Percentiles rank a stretch among this genome's conserved stretches.
phyloP scores from a whole-genome alignment of 176 grass and related monocot species.

The bread wheat (Triticum aestivum) region IWGSC_CS_RefSeq_v2.1 NC_057805.1:106270373-106270872 shows the following conservation, averaged over 20 bases:
- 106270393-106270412: no score
- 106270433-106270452: no score
- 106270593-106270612: background rate
- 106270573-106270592: no score
- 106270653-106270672: background rate
- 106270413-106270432: no score
- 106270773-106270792: constrained; percentile 19
- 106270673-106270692: constrained; percentile 6
- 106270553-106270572: no score
- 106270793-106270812: constrained; percentile 37
- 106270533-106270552: no score
- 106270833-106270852: background rate
- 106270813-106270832: constrained; percentile 24
- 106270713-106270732: constrained; percentile 10
- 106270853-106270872: background rate
- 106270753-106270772: constrained; percentile 1
- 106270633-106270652: background rate
- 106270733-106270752: background rate
- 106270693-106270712: constrained; percentile 17
- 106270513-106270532: no score
- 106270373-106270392: no score
- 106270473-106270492: no score
- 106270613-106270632: background rate
- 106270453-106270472: no score
- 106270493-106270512: no score